phyloP scores from a whole-genome alignment of 495 filamentous ascomycete species.

The Penicillium antarcticum region DNA sequence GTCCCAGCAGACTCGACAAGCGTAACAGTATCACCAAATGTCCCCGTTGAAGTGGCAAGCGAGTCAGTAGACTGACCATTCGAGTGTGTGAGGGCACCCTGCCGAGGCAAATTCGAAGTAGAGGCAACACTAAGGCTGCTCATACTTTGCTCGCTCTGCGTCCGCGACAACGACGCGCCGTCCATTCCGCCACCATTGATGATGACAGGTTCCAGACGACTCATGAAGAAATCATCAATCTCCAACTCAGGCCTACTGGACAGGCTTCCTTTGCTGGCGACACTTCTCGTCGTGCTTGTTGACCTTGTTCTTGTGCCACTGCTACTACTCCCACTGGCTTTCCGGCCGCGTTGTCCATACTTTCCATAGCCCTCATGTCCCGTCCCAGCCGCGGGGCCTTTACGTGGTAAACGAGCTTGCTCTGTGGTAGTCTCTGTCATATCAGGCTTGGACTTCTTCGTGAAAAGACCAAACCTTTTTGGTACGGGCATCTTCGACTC shows the following conservation, averaged over 20 bases:
- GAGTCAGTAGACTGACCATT: constrained; percentile 35
- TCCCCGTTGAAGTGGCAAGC: constrained; percentile 25
- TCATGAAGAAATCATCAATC: constrained; percentile 66
- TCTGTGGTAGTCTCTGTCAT: constrained; percentile 47
- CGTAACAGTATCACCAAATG: constrained; percentile 10
- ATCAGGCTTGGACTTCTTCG: constrained; percentile 66
- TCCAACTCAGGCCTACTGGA: constrained; percentile 50
- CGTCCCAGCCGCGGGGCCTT: constrained; percentile 88
- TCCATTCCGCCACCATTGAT: constrained; percentile 69
- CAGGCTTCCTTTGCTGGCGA: constrained; percentile 49
- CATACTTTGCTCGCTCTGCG: constrained; percentile 62
- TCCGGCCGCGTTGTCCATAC: constrained; percentile 54
- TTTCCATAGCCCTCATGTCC: constrained; percentile 94
- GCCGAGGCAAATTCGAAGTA: constrained; percentile 21
- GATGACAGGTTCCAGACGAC: constrained; percentile 81
- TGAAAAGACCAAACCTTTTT: constrained; percentile 74
- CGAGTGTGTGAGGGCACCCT: constrained; percentile 16
- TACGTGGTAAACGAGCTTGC: constrained; percentile 57
- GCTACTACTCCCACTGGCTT: constrained; percentile 45
- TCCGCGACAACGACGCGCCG: constrained; percentile 51
- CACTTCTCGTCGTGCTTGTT: constrained; percentile 53
- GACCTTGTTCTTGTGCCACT: constrained; percentile 48
- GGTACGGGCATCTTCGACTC: constrained; percentile 25
- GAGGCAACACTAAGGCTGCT: constrained; percentile 52
- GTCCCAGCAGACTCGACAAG: constrained; percentile 7